These are phyloP conservation scores for Candida railenensis DNA, from an alignment of 805 yeast species.

Conservation along the genomic window DNA sequence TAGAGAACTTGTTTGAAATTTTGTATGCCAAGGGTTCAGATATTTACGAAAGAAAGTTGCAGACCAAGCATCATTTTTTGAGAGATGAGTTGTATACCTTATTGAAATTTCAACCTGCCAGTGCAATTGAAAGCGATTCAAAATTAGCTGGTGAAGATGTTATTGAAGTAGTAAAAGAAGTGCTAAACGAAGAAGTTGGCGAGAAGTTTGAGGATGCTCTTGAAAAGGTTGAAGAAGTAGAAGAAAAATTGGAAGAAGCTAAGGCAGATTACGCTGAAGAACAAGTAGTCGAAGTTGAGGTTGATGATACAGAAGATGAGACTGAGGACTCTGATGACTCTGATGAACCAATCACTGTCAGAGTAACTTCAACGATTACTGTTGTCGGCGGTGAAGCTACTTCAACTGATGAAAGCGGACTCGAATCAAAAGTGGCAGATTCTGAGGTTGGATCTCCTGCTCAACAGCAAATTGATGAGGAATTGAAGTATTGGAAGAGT, in stretches of 20 bases:
- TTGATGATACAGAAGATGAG: background rate
- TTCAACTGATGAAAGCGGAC: slow-evolving; percentile 3
- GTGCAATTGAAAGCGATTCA: background rate
- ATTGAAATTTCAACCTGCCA: background rate
- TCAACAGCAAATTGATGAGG: slow-evolving; percentile 23
- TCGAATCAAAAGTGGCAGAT: background rate
- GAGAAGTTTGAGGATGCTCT: background rate
- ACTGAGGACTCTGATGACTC: slow-evolving; percentile 4
- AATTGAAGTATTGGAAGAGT: slow-evolving; percentile 29
- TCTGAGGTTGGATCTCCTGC: slow-evolving; percentile 4
- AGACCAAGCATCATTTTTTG: slow-evolving; percentile 5
- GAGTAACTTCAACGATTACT: slow-evolving; percentile 24
- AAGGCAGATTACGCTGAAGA: too few relatives aligned
- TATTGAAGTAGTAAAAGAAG: slow-evolving; percentile 20
- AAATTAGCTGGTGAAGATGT: slow-evolving; percentile 11
- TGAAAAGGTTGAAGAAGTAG: background rate
- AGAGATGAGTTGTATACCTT: slow-evolving; percentile 3
- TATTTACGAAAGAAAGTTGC: slow-evolving; percentile 3
- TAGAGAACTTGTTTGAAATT: background rate
- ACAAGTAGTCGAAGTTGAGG: background rate
- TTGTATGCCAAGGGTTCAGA: slow-evolving; percentile 5
- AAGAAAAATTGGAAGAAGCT: background rate
- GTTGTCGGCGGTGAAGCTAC: slow-evolving; percentile 2
- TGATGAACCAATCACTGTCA: slow-evolving; percentile 17
- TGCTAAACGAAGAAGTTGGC: slow-evolving; percentile 14